phyloP scores from a whole-genome alignment of 2,329 filamentous ascomycete genomes.

The Xylaria sp. region DNA sequence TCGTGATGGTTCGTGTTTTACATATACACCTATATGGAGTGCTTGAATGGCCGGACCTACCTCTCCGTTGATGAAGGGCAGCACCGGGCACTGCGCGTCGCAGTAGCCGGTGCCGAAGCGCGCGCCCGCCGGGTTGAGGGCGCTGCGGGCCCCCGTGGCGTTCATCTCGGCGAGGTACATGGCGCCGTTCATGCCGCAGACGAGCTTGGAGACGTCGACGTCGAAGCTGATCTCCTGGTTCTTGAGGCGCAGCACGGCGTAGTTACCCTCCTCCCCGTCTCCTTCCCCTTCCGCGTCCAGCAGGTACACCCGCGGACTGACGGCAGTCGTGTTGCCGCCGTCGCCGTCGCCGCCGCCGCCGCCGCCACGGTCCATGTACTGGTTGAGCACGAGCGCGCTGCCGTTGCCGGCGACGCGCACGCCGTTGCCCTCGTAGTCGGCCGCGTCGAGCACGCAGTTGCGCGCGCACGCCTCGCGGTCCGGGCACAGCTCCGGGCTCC shows the following conservation, averaged over 20 bases:
- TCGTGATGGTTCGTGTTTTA: too few species aligned
- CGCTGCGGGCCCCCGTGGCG: constrained; percentile 58
- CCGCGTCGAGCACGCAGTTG: constrained; percentile 56
- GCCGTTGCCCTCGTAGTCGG: constrained; percentile 45
- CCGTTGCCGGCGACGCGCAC: constrained; percentile 29
- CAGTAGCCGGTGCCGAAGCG: constrained; percentile 64
- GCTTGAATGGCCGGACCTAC: too few species aligned
- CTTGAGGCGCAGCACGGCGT: constrained; percentile 52
- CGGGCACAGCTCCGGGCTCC: constrained; percentile 47
- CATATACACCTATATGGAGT: too few species aligned
- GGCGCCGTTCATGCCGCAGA: constrained; percentile 68
- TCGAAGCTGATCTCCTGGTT: constrained; percentile 67
- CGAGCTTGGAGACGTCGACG: constrained; percentile 64
- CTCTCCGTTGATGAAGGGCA: constrained; percentile 48
- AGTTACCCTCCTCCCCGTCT: constrained; percentile 51
- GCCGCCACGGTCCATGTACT: constrained; percentile 37
- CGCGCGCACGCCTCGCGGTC: constrained; percentile 48
- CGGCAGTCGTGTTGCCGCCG: constrained; percentile 31
- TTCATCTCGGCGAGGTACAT: constrained; percentile 67
- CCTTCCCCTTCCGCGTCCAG: constrained; percentile 39
- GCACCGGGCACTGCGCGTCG: constrained; percentile 56
- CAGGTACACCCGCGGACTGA: constrained; percentile 56
- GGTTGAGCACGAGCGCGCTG: constrained; percentile 29
- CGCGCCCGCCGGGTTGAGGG: constrained; percentile 59
- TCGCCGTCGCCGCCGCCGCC: constrained; percentile 33